phyloP scores from a whole-genome alignment of 106 monocot species.

The Iris macrosiphon region DNA sequence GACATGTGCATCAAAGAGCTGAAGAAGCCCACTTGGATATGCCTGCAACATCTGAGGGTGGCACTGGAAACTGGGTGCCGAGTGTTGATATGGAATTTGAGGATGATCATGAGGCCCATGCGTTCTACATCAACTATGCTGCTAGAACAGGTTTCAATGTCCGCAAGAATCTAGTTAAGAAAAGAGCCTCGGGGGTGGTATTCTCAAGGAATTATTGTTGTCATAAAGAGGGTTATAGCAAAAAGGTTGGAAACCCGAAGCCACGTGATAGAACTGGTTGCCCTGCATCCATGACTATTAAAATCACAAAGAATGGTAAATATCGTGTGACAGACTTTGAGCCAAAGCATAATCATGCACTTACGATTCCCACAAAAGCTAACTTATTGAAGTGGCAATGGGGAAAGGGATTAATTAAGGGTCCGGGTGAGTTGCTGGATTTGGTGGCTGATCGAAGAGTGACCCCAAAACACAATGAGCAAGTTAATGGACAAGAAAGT shows the following conservation, averaged over 20 bases:
- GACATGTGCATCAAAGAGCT: not conserved
- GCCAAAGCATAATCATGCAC: conserved; percentile 43
- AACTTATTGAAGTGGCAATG: conserved; percentile 41
- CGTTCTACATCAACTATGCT: conserved; percentile 38
- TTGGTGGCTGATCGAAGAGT: not conserved
- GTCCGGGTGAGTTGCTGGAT: conserved; percentile 8
- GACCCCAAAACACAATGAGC: not conserved
- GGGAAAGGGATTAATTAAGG: conserved; percentile 12
- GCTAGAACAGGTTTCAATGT: conserved; percentile 34
- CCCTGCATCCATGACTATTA: conserved; percentile 37
- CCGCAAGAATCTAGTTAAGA: conserved; percentile 31
- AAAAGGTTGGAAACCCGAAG: conserved; percentile 24
- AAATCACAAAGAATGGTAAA: conserved; percentile 35
- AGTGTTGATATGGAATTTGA: conserved; percentile 50
- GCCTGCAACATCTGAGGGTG: not conserved
- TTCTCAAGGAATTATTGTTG: conserved; percentile 48
- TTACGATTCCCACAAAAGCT: conserved; percentile 31
- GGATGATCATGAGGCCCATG: conserved; percentile 43
- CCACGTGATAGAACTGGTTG: conserved; percentile 37
- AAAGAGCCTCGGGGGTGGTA: conserved; percentile 34
- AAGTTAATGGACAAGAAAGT: not conserved
- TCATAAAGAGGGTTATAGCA: conserved; percentile 36
- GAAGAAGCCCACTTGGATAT: not conserved
- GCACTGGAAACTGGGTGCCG: conserved; percentile 20
- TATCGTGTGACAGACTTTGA: conserved; percentile 31